Percentiles rank a stretch among this genome's conserved stretches.
Evolutionary conservation across 106 monocot species (phyloP).

Genomic region (Xerophyta viscosa): DNA sequence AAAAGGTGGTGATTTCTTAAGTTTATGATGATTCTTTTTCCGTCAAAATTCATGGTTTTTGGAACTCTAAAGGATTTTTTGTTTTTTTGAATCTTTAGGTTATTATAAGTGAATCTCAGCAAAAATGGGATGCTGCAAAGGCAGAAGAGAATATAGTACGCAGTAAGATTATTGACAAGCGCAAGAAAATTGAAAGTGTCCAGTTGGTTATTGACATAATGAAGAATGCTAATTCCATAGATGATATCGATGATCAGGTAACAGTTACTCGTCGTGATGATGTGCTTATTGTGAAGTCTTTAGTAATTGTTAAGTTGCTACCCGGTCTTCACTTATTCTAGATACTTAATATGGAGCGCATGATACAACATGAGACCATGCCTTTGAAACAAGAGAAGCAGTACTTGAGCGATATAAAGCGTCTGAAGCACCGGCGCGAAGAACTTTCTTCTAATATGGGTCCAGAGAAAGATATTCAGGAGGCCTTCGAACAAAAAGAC

Average conservation of each 20-base stretch:
- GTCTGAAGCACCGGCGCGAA: slow-evolving; percentile 45
- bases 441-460: slow-evolving; percentile 36
- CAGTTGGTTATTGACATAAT: slow-evolving; percentile 30
- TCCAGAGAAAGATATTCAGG: slow-evolving; percentile 32
- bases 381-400: slow-evolving; percentile 63
- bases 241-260: slow-evolving; percentile 63
- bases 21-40: neutral
- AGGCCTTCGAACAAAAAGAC: slow-evolving; percentile 44
- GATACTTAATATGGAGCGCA: slow-evolving; percentile 48
- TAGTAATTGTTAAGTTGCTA: neutral
- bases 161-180: slow-evolving; percentile 30
- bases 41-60: neutral
- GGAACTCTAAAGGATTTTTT: neutral
- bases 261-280: neutral
- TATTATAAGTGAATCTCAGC: slow-evolving; percentile 8
- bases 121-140: slow-evolving; percentile 26
- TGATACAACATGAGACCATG: slow-evolving; percentile 63
- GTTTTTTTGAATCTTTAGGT: slow-evolving; percentile 23
- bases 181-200: slow-evolving; percentile 29
- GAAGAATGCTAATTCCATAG: slow-evolving; percentile 49
- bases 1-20: slow-evolving; percentile 37
- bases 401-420: slow-evolving; percentile 54
- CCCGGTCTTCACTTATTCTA: slow-evolving; percentile 8
- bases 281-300: neutral
- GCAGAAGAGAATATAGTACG: slow-evolving; percentile 32